phyloP scores from a whole-genome alignment of 495 filamentous ascomycete genomes.

The Lindgomyces ingoldianus region DNA sequence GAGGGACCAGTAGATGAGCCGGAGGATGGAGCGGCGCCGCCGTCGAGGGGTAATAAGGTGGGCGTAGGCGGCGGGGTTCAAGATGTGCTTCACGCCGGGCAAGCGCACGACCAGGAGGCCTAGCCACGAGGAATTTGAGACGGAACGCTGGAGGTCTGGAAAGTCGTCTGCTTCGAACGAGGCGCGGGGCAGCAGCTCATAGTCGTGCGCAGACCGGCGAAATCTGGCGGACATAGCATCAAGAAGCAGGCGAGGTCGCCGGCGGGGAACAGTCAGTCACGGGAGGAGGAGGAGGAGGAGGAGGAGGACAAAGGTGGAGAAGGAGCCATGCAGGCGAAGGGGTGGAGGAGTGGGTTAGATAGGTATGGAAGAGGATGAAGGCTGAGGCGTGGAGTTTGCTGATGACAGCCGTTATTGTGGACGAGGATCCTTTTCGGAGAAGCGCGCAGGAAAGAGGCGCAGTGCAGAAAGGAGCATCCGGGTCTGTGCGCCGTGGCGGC shows the following conservation, averaged over 20 bases:
- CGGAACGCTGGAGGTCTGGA: conserved; percentile 6
- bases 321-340: neutral
- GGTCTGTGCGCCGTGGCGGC: too few relatives aligned
- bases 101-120: neutral
- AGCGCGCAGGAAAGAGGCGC: too few relatives aligned
- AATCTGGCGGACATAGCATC: conserved; percentile 25
- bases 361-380: neutral
- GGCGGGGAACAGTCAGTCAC: neutral
- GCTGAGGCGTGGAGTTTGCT: too few relatives aligned
- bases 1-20: conserved; percentile 19
- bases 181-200: conserved; percentile 35
- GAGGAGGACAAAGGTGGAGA: neutral
- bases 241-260: neutral
- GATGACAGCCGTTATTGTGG: too few relatives aligned
- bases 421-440: too few relatives aligned
- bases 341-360: neutral
- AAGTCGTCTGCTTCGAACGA: conserved; percentile 23
- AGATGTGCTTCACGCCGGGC: conserved; percentile 7
- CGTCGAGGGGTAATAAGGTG: conserved; percentile 24
- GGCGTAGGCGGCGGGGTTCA: conserved; percentile 16
- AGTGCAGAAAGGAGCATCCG: too few relatives aligned
- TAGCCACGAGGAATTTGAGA: conserved; percentile 17
- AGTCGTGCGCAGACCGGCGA: conserved; percentile 26
- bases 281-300: neutral
- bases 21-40: conserved; percentile 18